Evolutionary conservation across 495 filamentous ascomycete genomes (phyloP).

Genomic region (Massariosphaeria phaeospora): DNA sequence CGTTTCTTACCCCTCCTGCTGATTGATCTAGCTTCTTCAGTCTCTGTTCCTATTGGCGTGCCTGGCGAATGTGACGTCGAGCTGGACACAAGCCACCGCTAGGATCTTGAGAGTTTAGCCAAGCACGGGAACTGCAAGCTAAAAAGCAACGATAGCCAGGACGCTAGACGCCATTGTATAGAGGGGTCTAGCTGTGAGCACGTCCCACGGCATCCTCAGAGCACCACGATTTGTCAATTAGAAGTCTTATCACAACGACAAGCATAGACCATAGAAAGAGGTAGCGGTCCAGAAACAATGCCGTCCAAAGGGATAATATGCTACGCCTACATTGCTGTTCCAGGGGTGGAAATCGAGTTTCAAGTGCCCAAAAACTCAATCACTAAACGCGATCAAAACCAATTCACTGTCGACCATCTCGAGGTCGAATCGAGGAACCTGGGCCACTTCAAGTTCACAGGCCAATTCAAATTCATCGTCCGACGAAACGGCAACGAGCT

Average conservation of each 20-base stretch:
- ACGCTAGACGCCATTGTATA: too few species aligned
- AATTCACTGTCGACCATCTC: slow-evolving; percentile 42
- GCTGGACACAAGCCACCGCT: slow-evolving; percentile 1
- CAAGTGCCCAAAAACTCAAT: slow-evolving; percentile 44
- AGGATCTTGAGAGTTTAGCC: not conserved
- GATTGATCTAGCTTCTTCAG: not conserved
- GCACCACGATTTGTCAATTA: too few species aligned
- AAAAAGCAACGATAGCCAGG: not conserved
- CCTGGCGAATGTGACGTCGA: slow-evolving; percentile 4
- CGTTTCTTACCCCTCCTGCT: slow-evolving; percentile 2
- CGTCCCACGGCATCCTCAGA: too few species aligned
- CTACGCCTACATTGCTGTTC: slow-evolving; percentile 48
- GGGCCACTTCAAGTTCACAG: slow-evolving; percentile 44
- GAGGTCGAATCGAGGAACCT: slow-evolving; percentile 48
- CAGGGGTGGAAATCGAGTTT: slow-evolving; percentile 44
- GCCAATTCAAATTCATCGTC: slow-evolving; percentile 48
- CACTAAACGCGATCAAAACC: slow-evolving; percentile 34
- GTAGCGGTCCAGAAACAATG: too few species aligned
- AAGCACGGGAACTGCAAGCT: not conserved
- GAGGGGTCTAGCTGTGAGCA: too few species aligned
- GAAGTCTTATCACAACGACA: too few species aligned
- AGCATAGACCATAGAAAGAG: too few species aligned
- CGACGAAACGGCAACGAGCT: slow-evolving; percentile 37
- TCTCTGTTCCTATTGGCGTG: slow-evolving; percentile 6
- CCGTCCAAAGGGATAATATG: slow-evolving; percentile 49